phyloP scores from a whole-genome alignment of 441 rosid genomes.

The Erodium trifolium region DNA sequence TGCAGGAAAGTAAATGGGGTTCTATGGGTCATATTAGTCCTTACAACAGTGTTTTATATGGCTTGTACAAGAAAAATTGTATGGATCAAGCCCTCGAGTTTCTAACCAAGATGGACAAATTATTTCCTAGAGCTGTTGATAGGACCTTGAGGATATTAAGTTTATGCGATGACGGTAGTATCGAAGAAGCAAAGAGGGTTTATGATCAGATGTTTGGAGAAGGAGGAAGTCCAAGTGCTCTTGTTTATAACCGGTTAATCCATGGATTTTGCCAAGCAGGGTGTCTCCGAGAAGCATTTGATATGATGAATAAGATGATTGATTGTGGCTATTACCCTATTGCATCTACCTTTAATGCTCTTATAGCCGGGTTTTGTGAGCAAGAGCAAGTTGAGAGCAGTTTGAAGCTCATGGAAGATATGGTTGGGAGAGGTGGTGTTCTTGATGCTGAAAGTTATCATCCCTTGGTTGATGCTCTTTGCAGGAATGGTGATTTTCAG shows the following conservation, averaged over 20 bases:
- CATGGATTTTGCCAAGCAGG: conserved; percentile 46
- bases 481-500: conserved; percentile 35
- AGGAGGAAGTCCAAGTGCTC: conserved; percentile 42
- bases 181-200: conserved; percentile 40
- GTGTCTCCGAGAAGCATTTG: conserved; percentile 36
- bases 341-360: conserved; percentile 44
- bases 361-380: conserved; percentile 48
- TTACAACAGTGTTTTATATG: conserved; percentile 61
- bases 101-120: conserved; percentile 45
- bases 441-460: conserved; percentile 41
- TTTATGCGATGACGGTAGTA: conserved; percentile 41
- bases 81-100: conserved; percentile 57
- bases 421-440: conserved; percentile 46
- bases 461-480: conserved; percentile 37
- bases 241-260: conserved; percentile 51
- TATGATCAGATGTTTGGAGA: conserved; percentile 45
- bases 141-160: conserved; percentile 49
- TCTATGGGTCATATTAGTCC: conserved; percentile 38
- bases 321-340: conserved; percentile 38
- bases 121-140: conserved; percentile 62
- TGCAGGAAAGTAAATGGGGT: conserved; percentile 54
- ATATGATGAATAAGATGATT: conserved; percentile 55
- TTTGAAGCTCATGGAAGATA: conserved; percentile 52
- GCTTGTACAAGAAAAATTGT: conserved; percentile 46
- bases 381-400: conserved; percentile 47